A percentile compares a stretch with the other conserved stretches of the same genome.
Conservation (phyloP, 1,139 yeast species). For the Suhomyces wounanorum region DNA sequence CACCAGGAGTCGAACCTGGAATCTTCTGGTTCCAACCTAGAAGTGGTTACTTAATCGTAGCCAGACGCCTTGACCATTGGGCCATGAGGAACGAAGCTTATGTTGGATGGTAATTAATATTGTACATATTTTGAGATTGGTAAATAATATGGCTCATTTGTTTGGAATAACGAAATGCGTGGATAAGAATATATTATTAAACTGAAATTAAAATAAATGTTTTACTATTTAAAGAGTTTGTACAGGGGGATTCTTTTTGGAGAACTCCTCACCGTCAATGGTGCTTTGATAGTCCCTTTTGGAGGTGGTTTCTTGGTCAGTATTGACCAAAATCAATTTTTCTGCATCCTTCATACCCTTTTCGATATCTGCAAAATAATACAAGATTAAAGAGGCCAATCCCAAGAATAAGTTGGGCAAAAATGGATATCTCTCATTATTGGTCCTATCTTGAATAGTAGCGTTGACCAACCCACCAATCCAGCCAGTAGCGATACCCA, state of each 20-base stretch:
- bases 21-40: conserved; percentile 73
- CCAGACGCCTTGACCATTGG: conserved; percentile 61
- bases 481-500: conserved; percentile 50
- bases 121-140: neutral
- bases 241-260: neutral
- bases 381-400: conserved; percentile 27
- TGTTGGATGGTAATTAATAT: neutral
- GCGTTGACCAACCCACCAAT: conserved; percentile 45
- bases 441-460: conserved; percentile 43
- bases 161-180: no score
- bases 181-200: no score
- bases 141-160: no score
- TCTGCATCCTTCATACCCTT: conserved; percentile 35
- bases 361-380: conserved; percentile 33
- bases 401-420: conserved; percentile 40
- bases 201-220: neutral
- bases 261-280: neutral
- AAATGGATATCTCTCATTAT: conserved; percentile 42
- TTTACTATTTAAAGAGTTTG: neutral
- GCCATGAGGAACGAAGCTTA: conserved; percentile 57
- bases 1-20: conserved; percentile 97
- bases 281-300: conserved; percentile 3
- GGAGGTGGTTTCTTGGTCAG: neutral
- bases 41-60: conserved; percentile 53
- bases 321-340: conserved; percentile 10